These are phyloP conservation scores for Globisporangium spinosum DNA, from an alignment of 352 stramenopile species.

Conservation along the genomic window DNA sequence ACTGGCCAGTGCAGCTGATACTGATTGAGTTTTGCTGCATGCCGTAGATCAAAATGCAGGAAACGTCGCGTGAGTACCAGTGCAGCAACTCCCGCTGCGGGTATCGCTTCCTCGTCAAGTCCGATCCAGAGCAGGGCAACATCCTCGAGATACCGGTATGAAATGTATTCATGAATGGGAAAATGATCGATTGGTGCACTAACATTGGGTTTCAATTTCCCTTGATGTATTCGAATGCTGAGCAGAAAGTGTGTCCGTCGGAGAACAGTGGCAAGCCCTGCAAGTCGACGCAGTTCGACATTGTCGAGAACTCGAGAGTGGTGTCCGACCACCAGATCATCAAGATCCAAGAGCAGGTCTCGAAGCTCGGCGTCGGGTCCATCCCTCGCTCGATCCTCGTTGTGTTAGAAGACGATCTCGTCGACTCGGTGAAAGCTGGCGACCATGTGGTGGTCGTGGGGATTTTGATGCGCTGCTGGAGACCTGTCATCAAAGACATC, in stretches of 20 bases:
- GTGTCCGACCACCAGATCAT: conserved; percentile 90
- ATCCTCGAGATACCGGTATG: conserved; percentile 74
- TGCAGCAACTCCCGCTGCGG: conserved; percentile 78
- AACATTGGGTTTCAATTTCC: not conserved
- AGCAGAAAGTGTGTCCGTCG: conserved; percentile 51
- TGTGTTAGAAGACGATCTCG: conserved; percentile 89
- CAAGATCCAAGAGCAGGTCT: conserved; percentile 95
- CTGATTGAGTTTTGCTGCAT: too few species aligned
- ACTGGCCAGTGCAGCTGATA: not conserved
- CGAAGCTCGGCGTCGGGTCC: conserved; percentile 87
- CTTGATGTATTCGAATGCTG: not conserved
- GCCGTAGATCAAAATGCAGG: conserved; percentile 90
- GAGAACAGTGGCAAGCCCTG: conserved; percentile 58
- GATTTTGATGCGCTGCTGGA: conserved; percentile 93
- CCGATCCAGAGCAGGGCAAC: conserved; percentile 90
- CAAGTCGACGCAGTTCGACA: conserved; percentile 71
- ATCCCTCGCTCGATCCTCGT: conserved; percentile 94
- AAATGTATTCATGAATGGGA: not conserved
- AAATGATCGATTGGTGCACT: not conserved
- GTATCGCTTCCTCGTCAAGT: conserved; percentile 79
- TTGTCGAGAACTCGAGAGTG: conserved; percentile 44
- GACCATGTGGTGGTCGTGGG: conserved; percentile 94
- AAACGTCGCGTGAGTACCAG: conserved; percentile 83
- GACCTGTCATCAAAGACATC: conserved; percentile 61
- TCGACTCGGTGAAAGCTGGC: conserved; percentile 89